Percentiles rank a stretch among this genome's conserved stretches.
phyloP scores from a whole-genome alignment of 208 protist species.

The Hexamita inflata region DNA sequence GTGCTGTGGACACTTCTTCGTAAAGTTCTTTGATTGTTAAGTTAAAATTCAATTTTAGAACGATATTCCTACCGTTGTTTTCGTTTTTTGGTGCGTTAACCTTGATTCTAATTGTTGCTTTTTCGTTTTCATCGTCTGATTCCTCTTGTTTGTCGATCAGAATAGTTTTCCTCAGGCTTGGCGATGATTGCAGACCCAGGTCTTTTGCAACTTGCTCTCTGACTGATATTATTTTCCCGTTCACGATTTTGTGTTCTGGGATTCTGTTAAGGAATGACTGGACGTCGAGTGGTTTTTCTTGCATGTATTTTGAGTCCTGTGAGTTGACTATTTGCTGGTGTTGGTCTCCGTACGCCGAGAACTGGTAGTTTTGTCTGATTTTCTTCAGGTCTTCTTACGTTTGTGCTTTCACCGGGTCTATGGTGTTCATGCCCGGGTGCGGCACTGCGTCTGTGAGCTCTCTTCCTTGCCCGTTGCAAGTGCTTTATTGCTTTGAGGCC shows the following conservation, averaged over 20 bases:
- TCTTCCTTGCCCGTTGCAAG: neutral
- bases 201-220: neutral
- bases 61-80: neutral
- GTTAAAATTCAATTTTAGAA: neutral
- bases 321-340: no score
- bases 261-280: no score
- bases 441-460: neutral
- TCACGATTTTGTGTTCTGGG: neutral
- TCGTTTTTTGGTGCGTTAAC: neutral
- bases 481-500: neutral
- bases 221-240: neutral
- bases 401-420: neutral
- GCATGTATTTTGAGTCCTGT: neutral
- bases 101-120: neutral
- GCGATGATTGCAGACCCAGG: neutral
- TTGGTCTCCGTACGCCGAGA: no score
- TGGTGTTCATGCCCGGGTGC: neutral
- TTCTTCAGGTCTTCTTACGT: neutral
- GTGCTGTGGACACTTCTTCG: neutral
- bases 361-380: no score
- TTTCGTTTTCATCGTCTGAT: neutral
- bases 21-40: neutral
- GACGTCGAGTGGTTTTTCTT: conserved; percentile 8
- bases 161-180: neutral
- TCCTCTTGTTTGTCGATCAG: neutral